Base-by-base conservation (phyloP, 306 rosid genomes). In the Prunus persica region DNA sequence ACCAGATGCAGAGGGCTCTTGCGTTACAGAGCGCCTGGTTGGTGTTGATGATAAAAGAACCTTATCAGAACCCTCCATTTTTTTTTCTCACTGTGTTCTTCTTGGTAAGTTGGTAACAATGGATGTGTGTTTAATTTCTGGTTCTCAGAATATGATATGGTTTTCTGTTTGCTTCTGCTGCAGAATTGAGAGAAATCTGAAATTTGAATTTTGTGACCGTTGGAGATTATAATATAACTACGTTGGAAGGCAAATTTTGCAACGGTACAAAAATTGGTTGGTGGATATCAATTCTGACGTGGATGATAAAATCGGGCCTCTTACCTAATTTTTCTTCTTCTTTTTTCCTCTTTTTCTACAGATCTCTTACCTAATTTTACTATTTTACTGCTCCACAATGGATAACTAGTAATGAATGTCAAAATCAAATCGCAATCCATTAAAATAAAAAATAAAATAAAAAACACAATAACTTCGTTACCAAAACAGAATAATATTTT, bases 21-120 rank as follows among this genome's bases (percentile, higher is more conserved):
- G 64, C 58, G 51, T 60, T 30, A 19, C 41, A 38, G 81, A n/a
- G 74, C 60, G 66, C 25, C 50, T 79, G 10, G 73, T 10, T 3
- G 71, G 62, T n/a, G 58, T 62, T 2, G 81, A 54, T 22, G 74
- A 19, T 7, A 76, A 74, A 38, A 76, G 52, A n/a, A 30, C 58
- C 74, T 66, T 19, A 19, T 45, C 74, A 19, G 56, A 22, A 49
- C 9, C 72, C 27, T 68, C 78, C 80, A 79, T 74, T 55, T 69
- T 34, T 34, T 28, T 58, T 75, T 25, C 18, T 54, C 54, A 25
- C 49, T 66, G 30, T 74, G 22, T 2, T 38, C 27, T 76, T 28
- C 54, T 27, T 0, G 20, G 24, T 57, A 3, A 4, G 19, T 13
- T 47, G 15, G 18, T 3, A 30, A 61, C 15, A 18, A 11, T 51